Conservation (phyloP, 129 eudicot genomes). For the Oenanthe sinensis region DNA sequence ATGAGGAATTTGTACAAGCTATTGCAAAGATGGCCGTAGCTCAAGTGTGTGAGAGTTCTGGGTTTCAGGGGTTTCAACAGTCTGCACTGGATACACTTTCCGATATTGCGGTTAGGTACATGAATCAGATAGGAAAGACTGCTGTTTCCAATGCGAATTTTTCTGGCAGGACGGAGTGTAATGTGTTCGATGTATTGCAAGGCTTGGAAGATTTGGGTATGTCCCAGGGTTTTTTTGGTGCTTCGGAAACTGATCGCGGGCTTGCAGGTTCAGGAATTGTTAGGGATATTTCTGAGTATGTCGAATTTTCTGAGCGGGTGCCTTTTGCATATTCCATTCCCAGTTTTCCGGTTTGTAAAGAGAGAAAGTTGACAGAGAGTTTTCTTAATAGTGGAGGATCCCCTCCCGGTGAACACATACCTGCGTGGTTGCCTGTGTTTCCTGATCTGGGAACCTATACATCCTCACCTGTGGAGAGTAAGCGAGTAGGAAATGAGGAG, state of each 20-base stretch:
- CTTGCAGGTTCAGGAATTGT: constrained; percentile 38
- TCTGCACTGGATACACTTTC: constrained; percentile 53
- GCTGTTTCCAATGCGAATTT: constrained; percentile 41
- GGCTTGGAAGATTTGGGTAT: constrained; percentile 70
- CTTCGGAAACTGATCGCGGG: constrained; percentile 44
- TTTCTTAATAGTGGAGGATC: constrained; percentile 34
- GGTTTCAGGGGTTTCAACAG: constrained; percentile 61
- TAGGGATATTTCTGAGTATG: constrained; percentile 37
- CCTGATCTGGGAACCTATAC: constrained; percentile 39
- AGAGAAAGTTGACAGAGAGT: constrained; percentile 25
- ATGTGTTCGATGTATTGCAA: constrained; percentile 60
- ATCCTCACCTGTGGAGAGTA: constrained; percentile 5
- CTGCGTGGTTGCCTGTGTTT: constrained; percentile 68
- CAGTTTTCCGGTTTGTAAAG: constrained; percentile 50
- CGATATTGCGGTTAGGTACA: constrained; percentile 47
- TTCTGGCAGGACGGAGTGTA: constrained; percentile 57
- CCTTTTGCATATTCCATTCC: constrained; percentile 58
- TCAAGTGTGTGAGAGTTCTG: constrained; percentile 62
- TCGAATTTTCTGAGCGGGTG: constrained; percentile 38
- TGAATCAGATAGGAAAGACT: constrained; percentile 49
- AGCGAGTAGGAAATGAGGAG: constrained; percentile 12
- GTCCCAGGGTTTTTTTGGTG: constrained; percentile 56
- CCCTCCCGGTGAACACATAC: constrained; percentile 51
- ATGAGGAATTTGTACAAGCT: constrained; percentile 38
- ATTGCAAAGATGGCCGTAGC: constrained; percentile 63